Base-by-base conservation (phyloP, 805 yeast species). In the Groenewaldozyma tartarivorans region DNA sequence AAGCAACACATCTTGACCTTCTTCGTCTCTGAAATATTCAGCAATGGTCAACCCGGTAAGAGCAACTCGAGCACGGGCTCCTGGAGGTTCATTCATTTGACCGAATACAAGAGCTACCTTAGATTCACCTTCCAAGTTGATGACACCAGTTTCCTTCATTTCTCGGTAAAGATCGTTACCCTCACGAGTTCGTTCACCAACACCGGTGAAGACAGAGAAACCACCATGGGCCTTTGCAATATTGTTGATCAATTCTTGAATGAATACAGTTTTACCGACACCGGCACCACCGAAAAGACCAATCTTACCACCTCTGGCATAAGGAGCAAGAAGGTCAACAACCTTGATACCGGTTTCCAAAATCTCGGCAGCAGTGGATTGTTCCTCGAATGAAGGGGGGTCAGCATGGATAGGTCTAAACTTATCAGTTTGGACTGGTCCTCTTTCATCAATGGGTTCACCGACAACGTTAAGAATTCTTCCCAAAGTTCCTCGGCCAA, bases 251-350 rank as follows among this genome's bases (percentile, higher is more conserved):
- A 90, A 80, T 77, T 90, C 98, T 79, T 90, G 98, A 74, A 90
- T 90, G 75, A 90, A 90, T 53, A 90, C 98, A 71, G 98, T 90
- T 75, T 90, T 90, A 75, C 98, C 98, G 84, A 90, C 98, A 90
- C 98, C 98, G 71, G 98, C 98, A 90, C 98, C 98, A 78, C 98
- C 98, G 83, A 90, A 90, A 66, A 90, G 81, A 81, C 98, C 98
- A 86, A 90, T 90, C 81, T 90, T 90, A 85, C 98, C 98, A 85
- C 98, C 98, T 85, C 96, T 87, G 67, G 98, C 97, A 77, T 90
- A 90, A 60, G 98, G 98, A 59, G 98, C 98, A 57, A 90, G 79
- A 66, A 90, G 77, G 69, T 90, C 98, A 74, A 90, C 98, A 71
- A 90, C 98, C 80, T 90, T 90, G 69, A 90, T 90, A 86, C 98